Percentiles rank a stretch among this genome's conserved stretches.
These are phyloP conservation scores for Pichia pseudocactophila DNA, from an alignment of 805 yeast genomes.

Conservation along the genomic window DNA sequence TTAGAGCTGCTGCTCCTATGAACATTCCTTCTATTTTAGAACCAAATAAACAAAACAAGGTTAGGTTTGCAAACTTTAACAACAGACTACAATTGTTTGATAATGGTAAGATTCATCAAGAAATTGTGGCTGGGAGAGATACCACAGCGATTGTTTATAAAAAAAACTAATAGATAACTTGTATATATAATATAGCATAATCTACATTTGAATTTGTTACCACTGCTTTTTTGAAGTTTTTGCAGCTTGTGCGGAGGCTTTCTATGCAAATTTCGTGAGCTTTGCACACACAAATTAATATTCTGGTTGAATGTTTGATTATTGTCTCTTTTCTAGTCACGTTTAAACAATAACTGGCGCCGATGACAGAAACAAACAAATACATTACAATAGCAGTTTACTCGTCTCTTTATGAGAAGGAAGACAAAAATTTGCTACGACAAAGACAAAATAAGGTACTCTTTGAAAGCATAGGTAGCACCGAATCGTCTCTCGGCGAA, in stretches of 20 bases:
- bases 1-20: conserved; percentile 47
- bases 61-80: conserved; percentile 24
- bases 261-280: too few species aligned
- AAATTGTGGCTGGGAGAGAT: conserved; percentile 51
- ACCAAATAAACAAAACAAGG: conserved; percentile 28
- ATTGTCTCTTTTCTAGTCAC: too few species aligned
- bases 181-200: not conserved
- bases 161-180: conserved; percentile 1
- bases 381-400: conserved; percentile 2
- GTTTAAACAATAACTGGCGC: too few species aligned
- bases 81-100: conserved; percentile 39
- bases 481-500: not conserved
- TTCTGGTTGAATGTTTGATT: too few species aligned
- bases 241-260: too few species aligned
- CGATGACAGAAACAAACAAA: too few species aligned
- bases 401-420: conserved; percentile 2
- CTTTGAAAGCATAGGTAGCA: not conserved
- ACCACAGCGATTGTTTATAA: conserved; percentile 58
- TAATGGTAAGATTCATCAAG: conserved; percentile 38
- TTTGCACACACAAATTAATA: too few species aligned
- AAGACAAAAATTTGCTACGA: not conserved
- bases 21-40: conserved; percentile 49
- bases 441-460: not conserved
- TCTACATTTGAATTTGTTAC: not conserved
- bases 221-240: too few species aligned